Percentiles rank a stretch among this genome's conserved stretches.
phyloP scores from a whole-genome alignment of 768 basidiomycete genomes.

The Russula lepida region DNA sequence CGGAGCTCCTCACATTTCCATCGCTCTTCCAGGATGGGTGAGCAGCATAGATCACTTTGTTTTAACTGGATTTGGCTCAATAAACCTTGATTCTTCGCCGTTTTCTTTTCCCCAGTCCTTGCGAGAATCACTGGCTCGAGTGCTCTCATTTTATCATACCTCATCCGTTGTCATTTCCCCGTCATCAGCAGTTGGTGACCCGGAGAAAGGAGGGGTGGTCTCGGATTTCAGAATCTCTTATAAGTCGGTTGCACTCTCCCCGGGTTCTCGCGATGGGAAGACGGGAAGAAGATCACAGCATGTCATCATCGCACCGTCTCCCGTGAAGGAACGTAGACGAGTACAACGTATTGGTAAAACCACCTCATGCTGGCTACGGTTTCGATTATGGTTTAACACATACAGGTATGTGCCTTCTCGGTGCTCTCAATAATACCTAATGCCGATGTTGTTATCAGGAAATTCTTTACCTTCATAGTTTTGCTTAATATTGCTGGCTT shows the following conservation, averaged over 20 bases:
- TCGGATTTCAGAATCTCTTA: constrained; percentile 1
- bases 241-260: background rate
- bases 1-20: constrained; percentile 5
- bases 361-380: constrained; percentile 26
- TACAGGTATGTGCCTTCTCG: constrained; percentile 26
- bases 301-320: constrained; percentile 1
- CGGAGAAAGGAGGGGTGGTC: constrained; percentile 6
- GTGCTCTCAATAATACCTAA: background rate
- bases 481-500: constrained; percentile 29
- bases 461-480: constrained; percentile 30
- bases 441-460: constrained; percentile 22
- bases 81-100: background rate
- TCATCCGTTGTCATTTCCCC: background rate
- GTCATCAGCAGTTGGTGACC: background rate
- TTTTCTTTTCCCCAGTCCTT: background rate
- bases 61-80: background rate
- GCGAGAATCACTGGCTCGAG: constrained; percentile 8
- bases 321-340: background rate
- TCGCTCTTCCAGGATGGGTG: constrained; percentile 14
- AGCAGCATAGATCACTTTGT: background rate
- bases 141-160: constrained; percentile 5
- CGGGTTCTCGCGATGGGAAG: background rate
- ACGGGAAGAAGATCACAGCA: background rate
- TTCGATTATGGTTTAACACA: constrained; percentile 33
- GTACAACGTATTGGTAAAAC: constrained; percentile 20